A percentile compares a stretch with the other conserved stretches of the same genome.
phyloP scores from a whole-genome alignment of 139 green algal genomes.

The Tetradesmus lagerheimii region DNA sequence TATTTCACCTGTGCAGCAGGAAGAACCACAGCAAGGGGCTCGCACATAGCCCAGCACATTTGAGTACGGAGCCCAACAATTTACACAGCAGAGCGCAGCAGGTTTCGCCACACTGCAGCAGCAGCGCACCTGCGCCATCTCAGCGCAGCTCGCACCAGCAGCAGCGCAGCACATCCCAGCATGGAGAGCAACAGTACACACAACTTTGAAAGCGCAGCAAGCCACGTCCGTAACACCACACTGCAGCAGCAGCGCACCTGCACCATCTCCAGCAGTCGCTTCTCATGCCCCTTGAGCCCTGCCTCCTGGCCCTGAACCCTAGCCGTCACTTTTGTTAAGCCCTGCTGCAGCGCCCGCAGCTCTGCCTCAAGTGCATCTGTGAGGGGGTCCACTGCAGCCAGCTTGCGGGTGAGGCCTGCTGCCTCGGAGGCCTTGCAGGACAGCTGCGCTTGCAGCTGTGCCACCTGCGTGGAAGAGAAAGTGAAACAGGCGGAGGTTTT shows the following conservation, averaged over 20 bases:
- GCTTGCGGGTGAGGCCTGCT: neutral
- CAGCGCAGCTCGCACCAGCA: too few species aligned
- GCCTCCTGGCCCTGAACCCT: neutral
- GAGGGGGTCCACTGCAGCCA: slow-evolving; percentile 14
- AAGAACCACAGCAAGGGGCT: too few species aligned
- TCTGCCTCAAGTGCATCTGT: slow-evolving; percentile 15
- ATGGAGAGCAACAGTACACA: too few species aligned
- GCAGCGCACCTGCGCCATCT: neutral
- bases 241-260: slow-evolving; percentile 4
- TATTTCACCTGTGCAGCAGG: too few species aligned
- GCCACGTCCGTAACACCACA: too few species aligned
- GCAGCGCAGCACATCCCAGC: too few species aligned
- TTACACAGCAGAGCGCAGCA: too few species aligned
- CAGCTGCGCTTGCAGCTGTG: neutral
- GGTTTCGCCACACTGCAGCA: too few species aligned
- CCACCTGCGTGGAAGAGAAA: neutral
- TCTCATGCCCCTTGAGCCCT: slow-evolving; percentile 10
- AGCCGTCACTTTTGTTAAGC: neutral
- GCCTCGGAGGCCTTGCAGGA: slow-evolving; percentile 6
- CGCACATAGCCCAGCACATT: too few species aligned
- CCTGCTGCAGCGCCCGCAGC: neutral
- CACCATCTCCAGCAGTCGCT: slow-evolving; percentile 3
- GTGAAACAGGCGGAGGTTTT: too few species aligned
- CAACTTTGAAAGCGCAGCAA: too few species aligned
- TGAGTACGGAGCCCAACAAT: too few species aligned